phyloP scores from a whole-genome alignment of 805 yeast genomes.

The Barnettozyma pratensis region DNA sequence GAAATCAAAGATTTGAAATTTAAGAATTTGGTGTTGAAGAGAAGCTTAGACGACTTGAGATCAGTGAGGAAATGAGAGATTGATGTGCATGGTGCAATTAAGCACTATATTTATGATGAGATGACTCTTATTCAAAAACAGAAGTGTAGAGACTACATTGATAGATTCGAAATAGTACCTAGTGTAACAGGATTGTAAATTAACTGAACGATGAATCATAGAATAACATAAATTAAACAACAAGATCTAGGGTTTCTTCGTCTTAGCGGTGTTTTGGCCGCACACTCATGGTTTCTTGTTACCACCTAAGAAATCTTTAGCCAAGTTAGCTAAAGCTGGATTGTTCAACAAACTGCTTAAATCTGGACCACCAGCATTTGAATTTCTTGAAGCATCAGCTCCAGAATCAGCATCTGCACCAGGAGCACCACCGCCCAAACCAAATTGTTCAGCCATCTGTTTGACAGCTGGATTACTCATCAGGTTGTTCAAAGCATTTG shows the following conservation, averaged over 20 bases:
- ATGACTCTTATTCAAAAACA: no score
- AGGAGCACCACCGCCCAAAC: conserved; percentile 51
- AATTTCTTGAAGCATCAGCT: conserved; percentile 15
- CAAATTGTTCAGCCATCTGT: conserved; percentile 78
- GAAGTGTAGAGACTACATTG: no score
- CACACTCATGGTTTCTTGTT: conserved; percentile 4
- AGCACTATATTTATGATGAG: no score
- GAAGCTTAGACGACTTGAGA: conserved; percentile 19
- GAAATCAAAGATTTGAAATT: conserved; percentile 26
- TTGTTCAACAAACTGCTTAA: conserved; percentile 72
- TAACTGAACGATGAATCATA: background rate
- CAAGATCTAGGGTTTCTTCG: background rate
- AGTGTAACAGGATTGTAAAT: background rate
- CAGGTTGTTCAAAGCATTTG: conserved; percentile 64
- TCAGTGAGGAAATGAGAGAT: conserved; percentile 1
- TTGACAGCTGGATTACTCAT: conserved; percentile 77
- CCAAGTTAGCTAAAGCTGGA: conserved; percentile 72
- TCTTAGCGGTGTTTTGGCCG: background rate
- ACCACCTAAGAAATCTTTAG: conserved; percentile 54
- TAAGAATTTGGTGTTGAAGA: conserved; percentile 16
- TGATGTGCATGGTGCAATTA: no score
- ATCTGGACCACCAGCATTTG: conserved; percentile 38
- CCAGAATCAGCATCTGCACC: conserved; percentile 17
- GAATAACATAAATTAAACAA: background rate
- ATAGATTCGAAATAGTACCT: no score